Evolutionary conservation across 2,329 filamentous ascomycete species (phyloP).

Genomic region (Colletotrichum sublineola): DNA sequence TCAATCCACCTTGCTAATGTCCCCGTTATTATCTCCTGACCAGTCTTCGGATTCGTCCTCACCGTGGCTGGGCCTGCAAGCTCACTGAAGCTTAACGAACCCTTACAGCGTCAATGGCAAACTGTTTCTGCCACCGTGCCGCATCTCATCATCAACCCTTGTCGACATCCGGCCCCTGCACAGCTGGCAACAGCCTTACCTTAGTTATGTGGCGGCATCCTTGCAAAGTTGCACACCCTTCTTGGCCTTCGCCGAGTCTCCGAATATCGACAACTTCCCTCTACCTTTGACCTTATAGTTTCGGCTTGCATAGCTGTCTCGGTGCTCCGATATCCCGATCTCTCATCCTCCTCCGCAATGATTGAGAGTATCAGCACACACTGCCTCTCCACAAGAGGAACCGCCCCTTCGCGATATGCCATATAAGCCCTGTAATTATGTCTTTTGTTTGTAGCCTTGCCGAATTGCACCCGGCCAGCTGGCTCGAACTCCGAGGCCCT

Average conservation of each 20-base stretch:
- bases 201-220: background rate
- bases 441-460: background rate
- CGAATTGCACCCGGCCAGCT: background rate
- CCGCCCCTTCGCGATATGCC: conserved; percentile 2
- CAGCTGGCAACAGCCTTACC: conserved; percentile 7
- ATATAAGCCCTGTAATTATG: background rate
- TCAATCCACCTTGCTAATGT: background rate
- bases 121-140: background rate
- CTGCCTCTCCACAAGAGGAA: conserved; percentile 5
- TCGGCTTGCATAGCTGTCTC: conserved; percentile 32
- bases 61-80: conserved; percentile 20
- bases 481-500: conserved; percentile 34
- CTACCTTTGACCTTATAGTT: background rate
- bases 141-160: conserved; percentile 3
- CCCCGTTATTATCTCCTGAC: background rate
- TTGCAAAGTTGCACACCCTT: conserved; percentile 7
- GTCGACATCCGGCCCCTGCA: conserved; percentile 13
- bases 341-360: background rate
- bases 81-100: background rate
- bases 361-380: conserved; percentile 7
- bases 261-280: background rate
- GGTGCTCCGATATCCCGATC: conserved; percentile 24
- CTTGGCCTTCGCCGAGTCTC: background rate
- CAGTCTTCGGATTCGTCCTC: conserved; percentile 1
- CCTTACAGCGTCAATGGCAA: background rate